phyloP scores from a whole-genome alignment of 106 monocot species.

The Platanthera zijinensis region DNA sequence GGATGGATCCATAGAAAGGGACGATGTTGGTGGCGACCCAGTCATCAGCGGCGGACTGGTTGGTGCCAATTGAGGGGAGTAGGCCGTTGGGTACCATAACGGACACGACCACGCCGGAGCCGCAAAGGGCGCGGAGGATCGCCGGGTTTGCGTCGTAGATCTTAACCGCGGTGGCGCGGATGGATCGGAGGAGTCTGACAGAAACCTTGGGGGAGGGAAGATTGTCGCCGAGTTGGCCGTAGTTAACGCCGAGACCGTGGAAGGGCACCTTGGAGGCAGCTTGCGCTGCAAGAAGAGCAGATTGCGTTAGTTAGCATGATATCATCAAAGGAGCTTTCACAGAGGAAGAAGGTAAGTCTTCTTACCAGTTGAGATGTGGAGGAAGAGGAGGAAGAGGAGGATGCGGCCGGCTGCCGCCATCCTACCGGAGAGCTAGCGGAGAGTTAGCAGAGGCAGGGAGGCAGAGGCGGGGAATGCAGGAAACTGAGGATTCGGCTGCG shows the following conservation, averaged over 20 bases:
- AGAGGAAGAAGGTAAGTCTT: background rate
- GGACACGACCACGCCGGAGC: constrained; percentile 44
- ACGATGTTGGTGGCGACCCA: constrained; percentile 63
- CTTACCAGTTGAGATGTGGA: background rate
- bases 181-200: constrained; percentile 31
- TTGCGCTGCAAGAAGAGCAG: background rate
- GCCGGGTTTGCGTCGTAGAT: constrained; percentile 78
- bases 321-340: too few species aligned
- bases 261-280: constrained; percentile 1
- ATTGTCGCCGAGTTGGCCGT: constrained; percentile 76
- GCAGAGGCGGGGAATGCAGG: too few species aligned
- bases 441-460: too few species aligned
- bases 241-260: constrained; percentile 65
- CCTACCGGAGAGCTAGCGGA: too few species aligned
- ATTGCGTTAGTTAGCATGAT: background rate
- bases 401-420: background rate
- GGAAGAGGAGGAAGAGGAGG: background rate
- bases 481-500: too few species aligned
- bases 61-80: constrained; percentile 62
- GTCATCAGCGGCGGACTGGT: constrained; percentile 41
- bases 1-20: constrained; percentile 39
- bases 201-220: constrained; percentile 59
- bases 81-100: constrained; percentile 86
- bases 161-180: constrained; percentile 61
- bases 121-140: constrained; percentile 60